These are phyloP conservation scores for Spizellomyces punctatus DNA, from an alignment of 192 early-diverging fungal genomes.

Conservation along the genomic window DNA sequence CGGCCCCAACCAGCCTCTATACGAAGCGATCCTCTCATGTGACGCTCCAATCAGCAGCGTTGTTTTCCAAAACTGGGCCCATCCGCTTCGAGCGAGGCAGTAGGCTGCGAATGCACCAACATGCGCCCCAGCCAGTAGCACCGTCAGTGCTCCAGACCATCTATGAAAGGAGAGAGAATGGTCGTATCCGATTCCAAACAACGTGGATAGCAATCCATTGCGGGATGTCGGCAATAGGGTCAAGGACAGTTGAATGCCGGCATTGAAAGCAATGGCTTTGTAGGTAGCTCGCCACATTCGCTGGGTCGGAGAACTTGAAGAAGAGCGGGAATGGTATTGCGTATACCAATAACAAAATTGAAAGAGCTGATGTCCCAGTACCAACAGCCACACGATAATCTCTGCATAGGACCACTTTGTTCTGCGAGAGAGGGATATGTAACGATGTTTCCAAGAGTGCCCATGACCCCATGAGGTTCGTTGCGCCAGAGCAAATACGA, in stretches of 20 bases:
- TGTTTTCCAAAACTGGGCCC: constrained; percentile 1
- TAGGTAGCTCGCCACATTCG: neutral
- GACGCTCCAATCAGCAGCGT: constrained; percentile 12
- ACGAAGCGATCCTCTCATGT: neutral
- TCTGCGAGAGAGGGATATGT: neutral
- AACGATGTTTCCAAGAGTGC: constrained; percentile 3
- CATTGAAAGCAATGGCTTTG: neutral
- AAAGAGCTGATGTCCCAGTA: constrained; percentile 5
- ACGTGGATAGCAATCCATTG: constrained; percentile 3
- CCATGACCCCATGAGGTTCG: constrained; percentile 2
- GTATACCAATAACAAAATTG: constrained; percentile 13
- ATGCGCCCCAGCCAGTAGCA: constrained; percentile 9
- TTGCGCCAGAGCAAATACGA: constrained; percentile 16
- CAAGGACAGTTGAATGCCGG: constrained; percentile 25
- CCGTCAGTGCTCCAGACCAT: constrained; percentile 11
- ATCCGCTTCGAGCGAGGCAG: neutral
- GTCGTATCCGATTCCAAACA: constrained; percentile 26
- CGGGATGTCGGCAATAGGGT: constrained; percentile 25
- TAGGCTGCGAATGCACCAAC: constrained; percentile 5
- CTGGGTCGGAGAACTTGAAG: neutral
- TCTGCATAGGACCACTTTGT: constrained; percentile 3
- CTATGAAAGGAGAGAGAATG: constrained; percentile 20
- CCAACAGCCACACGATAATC: constrained; percentile 14
- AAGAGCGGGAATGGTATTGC: neutral
- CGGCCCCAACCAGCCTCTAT: constrained; percentile 22